Percentiles rank a stretch among this genome's conserved stretches.
Conservation (phyloP, 2,329 filamentous ascomycete genomes). For the Delphinella strobiligena region DNA sequence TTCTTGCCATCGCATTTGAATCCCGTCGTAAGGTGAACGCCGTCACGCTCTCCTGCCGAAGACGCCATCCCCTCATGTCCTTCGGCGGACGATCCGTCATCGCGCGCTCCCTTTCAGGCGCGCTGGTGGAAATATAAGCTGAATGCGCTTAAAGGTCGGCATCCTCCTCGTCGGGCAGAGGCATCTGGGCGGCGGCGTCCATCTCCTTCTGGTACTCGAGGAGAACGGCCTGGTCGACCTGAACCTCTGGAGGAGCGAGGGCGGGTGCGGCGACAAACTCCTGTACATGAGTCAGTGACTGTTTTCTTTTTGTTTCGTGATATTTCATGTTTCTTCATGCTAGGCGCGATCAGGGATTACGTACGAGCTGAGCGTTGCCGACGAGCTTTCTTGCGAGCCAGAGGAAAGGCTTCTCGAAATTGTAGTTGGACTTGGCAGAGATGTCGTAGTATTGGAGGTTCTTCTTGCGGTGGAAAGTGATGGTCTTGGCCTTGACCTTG, state of each 20-base stretch:
- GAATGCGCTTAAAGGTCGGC: constrained; percentile 41
- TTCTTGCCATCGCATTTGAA: constrained; percentile 4
- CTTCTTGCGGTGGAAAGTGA: constrained; percentile 99
- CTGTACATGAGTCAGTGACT: constrained; percentile 36
- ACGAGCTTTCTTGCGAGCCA: constrained; percentile 98
- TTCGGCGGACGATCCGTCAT: constrained; percentile 1
- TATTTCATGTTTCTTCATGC: no score
- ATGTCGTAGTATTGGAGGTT: constrained; percentile 99
- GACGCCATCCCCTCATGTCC: not conserved
- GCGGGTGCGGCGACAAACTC: constrained; percentile 95
- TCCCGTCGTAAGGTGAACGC: constrained; percentile 4
- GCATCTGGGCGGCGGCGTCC: constrained; percentile 63
- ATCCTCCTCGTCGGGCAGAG: constrained; percentile 91
- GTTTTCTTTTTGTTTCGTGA: no score
- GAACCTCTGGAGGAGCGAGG: constrained; percentile 83
- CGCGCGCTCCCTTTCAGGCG: constrained; percentile 3
- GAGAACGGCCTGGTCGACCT: constrained; percentile 75
- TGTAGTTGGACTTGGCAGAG: constrained; percentile 99
- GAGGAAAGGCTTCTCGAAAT: constrained; percentile 99
- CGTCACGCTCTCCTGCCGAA: constrained; percentile 5
- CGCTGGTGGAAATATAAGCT: constrained; percentile 1
- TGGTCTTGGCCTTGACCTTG: constrained; percentile 99
- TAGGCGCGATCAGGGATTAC: constrained; percentile 21
- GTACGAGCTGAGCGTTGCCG: constrained; percentile 75
- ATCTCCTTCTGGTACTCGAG: constrained; percentile 82